These are phyloP conservation scores for Croton laevigatus DNA, from an alignment of 441 rosid genomes.

Conservation along the genomic window DNA sequence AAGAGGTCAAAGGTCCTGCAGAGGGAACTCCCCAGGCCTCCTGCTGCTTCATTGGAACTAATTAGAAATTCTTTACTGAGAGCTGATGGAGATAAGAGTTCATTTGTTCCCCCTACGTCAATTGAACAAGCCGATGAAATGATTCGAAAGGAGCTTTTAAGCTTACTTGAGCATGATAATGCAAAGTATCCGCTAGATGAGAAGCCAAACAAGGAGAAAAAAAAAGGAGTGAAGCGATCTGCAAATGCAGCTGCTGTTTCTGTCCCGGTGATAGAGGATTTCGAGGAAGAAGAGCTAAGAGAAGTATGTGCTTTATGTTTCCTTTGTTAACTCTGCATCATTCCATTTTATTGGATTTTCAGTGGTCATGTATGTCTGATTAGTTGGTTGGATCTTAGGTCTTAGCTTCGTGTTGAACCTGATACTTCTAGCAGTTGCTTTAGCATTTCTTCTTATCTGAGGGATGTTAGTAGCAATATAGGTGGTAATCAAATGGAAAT, in stretches of 20 bases:
- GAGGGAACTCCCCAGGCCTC: conserved; percentile 96
- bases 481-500: not conserved
- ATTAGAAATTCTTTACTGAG: conserved; percentile 77
- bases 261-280: conserved; percentile 66
- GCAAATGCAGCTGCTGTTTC: conserved; percentile 49
- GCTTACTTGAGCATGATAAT: conserved; percentile 86
- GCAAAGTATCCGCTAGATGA: conserved; percentile 95
- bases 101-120: conserved; percentile 85
- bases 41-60: conserved; percentile 80
- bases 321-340: not conserved
- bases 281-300: conserved; percentile 73
- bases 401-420: not conserved
- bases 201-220: conserved; percentile 63
- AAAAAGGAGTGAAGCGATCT: conserved; percentile 69
- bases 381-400: not conserved
- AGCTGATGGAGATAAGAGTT: conserved; percentile 87
- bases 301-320: conserved; percentile 46
- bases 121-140: conserved; percentile 93
- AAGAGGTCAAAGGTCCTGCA: conserved; percentile 98
- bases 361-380: not conserved
- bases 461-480: not conserved
- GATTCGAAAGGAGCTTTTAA: conserved; percentile 73
- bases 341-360: not conserved
- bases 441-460: not conserved
- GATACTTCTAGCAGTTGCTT: too few relatives aligned